A percentile compares a stretch with the other conserved stretches of the same genome.
These are phyloP conservation scores for Kluyveromyces marxianus DNA, from an alignment of 1,139 yeast genomes.

Conservation along the genomic window DNA sequence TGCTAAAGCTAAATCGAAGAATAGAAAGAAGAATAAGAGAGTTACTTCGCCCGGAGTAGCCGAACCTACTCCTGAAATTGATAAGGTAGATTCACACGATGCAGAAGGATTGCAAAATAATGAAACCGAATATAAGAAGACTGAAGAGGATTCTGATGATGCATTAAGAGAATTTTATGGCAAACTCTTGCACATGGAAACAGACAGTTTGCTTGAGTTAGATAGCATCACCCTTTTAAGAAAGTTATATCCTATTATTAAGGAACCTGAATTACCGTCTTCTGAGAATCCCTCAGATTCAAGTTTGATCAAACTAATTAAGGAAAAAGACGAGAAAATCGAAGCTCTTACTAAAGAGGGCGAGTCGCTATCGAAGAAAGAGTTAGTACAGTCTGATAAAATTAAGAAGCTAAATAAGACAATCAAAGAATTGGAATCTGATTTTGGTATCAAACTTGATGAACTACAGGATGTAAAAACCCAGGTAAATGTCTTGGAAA, in stretches of 20 bases:
- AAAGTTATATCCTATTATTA: slow-evolving; percentile 9
- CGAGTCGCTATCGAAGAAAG: slow-evolving; percentile 64
- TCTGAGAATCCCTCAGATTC: slow-evolving; percentile 7
- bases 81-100: background rate
- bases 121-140: background rate
- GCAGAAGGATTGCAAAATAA: background rate
- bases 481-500: slow-evolving; percentile 14
- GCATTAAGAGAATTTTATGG: background rate
- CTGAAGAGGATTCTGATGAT: background rate
- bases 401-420: slow-evolving; percentile 54
- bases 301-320: slow-evolving; percentile 12
- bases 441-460: slow-evolving; percentile 36
- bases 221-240: background rate
- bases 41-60: slow-evolving; percentile 6
- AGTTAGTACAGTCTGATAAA: slow-evolving; percentile 58
- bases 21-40: slow-evolving; percentile 26
- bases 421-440: slow-evolving; percentile 39
- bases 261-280: background rate
- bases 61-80: slow-evolving; percentile 5
- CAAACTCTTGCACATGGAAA: slow-evolving; percentile 2
- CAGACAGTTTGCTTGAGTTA: background rate
- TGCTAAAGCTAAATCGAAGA: slow-evolving; percentile 42
- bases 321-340: slow-evolving; percentile 31
- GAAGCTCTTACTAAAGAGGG: slow-evolving; percentile 68
- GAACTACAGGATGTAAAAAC: slow-evolving; percentile 15